Evolutionary conservation across 23 red algal species (phyloP).

Genomic region (Chondrus crispus): DNA sequence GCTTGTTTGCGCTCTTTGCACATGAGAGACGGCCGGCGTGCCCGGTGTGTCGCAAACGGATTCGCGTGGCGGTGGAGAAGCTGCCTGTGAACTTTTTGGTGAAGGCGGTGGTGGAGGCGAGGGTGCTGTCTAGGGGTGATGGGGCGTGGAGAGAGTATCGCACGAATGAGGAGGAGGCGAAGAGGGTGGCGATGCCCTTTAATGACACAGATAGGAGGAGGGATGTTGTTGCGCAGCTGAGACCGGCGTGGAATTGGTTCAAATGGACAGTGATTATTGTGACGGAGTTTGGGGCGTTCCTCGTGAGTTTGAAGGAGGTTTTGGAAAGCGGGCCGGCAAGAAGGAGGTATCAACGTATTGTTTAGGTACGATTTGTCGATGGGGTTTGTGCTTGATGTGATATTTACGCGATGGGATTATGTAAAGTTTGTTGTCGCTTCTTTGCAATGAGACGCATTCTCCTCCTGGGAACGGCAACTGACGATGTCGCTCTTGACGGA

Average conservation of each 20-base stretch:
- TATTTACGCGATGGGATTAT: too few relatives aligned
- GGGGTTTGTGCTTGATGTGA: too few relatives aligned
- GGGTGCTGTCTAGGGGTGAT: constrained; percentile 20
- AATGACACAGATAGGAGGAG: background rate
- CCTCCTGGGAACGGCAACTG: too few relatives aligned
- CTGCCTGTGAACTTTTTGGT: constrained; percentile 64
- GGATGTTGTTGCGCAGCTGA: constrained; percentile 20
- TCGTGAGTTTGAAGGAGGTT: constrained; percentile 70
- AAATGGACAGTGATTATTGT: constrained; percentile 70
- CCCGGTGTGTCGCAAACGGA: constrained; percentile 57
- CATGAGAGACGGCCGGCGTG: constrained; percentile 53
- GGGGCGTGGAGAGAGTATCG: constrained; percentile 29
- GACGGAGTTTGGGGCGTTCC: constrained; percentile 66
- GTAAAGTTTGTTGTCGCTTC: too few relatives aligned
- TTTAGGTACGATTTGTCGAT: too few relatives aligned
- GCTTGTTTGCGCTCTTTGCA: constrained; percentile 30
- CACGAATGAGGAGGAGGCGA: constrained; percentile 33
- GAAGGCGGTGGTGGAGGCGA: constrained; percentile 41
- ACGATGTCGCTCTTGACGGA: too few relatives aligned
- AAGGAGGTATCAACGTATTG: constrained; percentile 50
- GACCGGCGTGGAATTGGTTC: constrained; percentile 63
- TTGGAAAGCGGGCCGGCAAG: constrained; percentile 25
- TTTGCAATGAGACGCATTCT: too few relatives aligned
- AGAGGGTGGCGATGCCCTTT: background rate
- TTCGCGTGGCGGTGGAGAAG: constrained; percentile 6